Conservation (phyloP, 345 rosid species). For the Streptanthus diversifolius region DNA sequence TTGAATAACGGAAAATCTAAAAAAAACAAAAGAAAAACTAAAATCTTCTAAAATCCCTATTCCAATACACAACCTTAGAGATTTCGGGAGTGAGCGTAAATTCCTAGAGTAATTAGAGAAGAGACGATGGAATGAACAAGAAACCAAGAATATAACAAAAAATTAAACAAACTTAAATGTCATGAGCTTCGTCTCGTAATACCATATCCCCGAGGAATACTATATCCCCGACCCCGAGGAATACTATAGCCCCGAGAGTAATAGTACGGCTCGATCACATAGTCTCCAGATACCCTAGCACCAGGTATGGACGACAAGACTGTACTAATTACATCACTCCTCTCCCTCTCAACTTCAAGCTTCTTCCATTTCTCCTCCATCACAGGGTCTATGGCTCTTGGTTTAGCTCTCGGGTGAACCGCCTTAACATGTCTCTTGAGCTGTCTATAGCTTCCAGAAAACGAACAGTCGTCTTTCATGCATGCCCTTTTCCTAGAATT, state of each 20-base stretch:
- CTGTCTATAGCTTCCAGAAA: slow-evolving; percentile 56
- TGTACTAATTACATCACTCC: slow-evolving; percentile 65
- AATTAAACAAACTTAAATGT: too few relatives aligned
- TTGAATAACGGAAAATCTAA: too few relatives aligned
- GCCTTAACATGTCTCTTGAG: slow-evolving; percentile 66
- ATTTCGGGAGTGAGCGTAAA: too few relatives aligned
- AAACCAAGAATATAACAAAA: too few relatives aligned
- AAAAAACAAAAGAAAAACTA: too few relatives aligned
- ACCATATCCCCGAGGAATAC: neutral
- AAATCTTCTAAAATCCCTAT: too few relatives aligned
- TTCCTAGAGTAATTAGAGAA: too few relatives aligned
- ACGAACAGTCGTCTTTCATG: slow-evolving; percentile 65
- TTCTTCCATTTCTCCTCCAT: slow-evolving; percentile 73
- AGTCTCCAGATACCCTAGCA: slow-evolving; percentile 69
- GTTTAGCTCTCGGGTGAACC: slow-evolving; percentile 66
- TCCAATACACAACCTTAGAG: too few relatives aligned
- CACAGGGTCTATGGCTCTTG: slow-evolving; percentile 71
- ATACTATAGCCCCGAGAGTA: too few relatives aligned
- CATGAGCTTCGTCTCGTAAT: too few relatives aligned
- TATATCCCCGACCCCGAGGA: too few relatives aligned
- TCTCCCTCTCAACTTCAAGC: slow-evolving; percentile 62
- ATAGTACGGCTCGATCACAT: slow-evolving; percentile 65
- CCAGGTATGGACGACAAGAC: slow-evolving; percentile 67
- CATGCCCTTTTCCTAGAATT: slow-evolving; percentile 61
- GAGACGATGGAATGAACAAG: too few relatives aligned